Conservation (phyloP, 2,329 filamentous ascomycete genomes). For the Cadophora malorum region DNA sequence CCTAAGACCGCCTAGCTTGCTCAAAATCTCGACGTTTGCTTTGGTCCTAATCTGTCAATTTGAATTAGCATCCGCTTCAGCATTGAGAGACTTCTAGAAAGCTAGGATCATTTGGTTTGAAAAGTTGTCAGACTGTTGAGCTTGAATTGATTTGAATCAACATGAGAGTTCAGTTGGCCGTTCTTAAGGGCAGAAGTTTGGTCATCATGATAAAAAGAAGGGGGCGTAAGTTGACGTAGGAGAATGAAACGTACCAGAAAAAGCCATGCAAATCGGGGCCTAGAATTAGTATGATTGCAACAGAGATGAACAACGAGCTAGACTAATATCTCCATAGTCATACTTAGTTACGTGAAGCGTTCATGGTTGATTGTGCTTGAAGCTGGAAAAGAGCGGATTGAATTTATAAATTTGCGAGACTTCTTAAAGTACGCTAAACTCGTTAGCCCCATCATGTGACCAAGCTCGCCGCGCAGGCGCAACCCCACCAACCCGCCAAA, state of each 20-base stretch:
- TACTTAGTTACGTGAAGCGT: no score
- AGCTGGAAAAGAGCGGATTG: neutral
- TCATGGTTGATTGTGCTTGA: no score
- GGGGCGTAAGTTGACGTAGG: neutral
- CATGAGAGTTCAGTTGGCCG: constrained; percentile 68
- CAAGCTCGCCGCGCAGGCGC: neutral
- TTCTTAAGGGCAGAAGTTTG: constrained; percentile 63
- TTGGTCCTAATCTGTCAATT: neutral
- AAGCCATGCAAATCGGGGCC: no score
- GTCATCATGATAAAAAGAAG: constrained; percentile 57
- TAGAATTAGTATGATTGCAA: constrained; percentile 9
- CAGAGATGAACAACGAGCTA: neutral
- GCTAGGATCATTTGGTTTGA: no score
- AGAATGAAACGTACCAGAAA: constrained; percentile 32
- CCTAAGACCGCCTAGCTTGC: no score
- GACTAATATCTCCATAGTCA: no score
- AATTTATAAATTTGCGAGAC: constrained; percentile 12
- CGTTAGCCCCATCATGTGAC: constrained; percentile 1
- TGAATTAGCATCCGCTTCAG: constrained; percentile 14
- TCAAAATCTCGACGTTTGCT: neutral
- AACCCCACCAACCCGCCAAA: constrained; percentile 16
- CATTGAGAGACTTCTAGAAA: no score
- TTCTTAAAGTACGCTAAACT: constrained; percentile 6
- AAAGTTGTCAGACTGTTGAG: constrained; percentile 63
- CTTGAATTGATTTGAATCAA: constrained; percentile 66